Evolutionary conservation across 495 filamentous ascomycete genomes (phyloP).

Genomic region (Xylaria longipes): DNA sequence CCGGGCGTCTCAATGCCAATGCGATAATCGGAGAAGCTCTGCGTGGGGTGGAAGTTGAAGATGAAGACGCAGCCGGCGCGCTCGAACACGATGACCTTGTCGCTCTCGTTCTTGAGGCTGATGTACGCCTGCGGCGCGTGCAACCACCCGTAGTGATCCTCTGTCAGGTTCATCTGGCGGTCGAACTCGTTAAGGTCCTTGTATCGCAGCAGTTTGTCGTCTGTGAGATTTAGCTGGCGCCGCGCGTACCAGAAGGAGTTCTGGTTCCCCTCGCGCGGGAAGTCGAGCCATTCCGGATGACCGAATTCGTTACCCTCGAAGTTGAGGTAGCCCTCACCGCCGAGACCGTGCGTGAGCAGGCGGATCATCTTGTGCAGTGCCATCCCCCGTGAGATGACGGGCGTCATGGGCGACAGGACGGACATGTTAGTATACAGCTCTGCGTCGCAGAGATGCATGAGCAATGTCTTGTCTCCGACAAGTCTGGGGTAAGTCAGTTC

Average conservation of each 20-base stretch:
- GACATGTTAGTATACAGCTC: constrained; percentile 99
- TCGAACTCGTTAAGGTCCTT: constrained; percentile 95
- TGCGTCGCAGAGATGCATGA: constrained; percentile 98
- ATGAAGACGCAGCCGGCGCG: constrained; percentile 88
- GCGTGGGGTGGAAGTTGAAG: constrained; percentile 93
- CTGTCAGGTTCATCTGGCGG: constrained; percentile 83
- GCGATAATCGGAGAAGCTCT: constrained; percentile 90
- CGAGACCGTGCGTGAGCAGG: constrained; percentile 89
- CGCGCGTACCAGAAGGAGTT: constrained; percentile 98
- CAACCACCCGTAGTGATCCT: constrained; percentile 92
- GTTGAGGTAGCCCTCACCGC: constrained; percentile 97
- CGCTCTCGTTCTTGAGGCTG: constrained; percentile 88
- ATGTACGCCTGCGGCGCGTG: constrained; percentile 87
- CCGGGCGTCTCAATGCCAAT: constrained; percentile 84
- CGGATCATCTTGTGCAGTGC: constrained; percentile 96
- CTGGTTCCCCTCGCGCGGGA: constrained; percentile 90
- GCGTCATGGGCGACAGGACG: constrained; percentile 77
- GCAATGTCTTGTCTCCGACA: constrained; percentile 92
- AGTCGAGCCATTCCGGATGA: constrained; percentile 99
- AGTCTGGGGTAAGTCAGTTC: constrained; percentile 65
- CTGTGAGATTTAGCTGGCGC: constrained; percentile 90
- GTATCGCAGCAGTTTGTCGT: constrained; percentile 86
- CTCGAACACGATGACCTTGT: constrained; percentile 97
- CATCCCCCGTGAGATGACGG: constrained; percentile 89
- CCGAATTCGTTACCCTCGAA: constrained; percentile 99